Base-by-base conservation (phyloP, 225 moss, liverwort and hornwort species). In the Marchantia paleacea region DNA sequence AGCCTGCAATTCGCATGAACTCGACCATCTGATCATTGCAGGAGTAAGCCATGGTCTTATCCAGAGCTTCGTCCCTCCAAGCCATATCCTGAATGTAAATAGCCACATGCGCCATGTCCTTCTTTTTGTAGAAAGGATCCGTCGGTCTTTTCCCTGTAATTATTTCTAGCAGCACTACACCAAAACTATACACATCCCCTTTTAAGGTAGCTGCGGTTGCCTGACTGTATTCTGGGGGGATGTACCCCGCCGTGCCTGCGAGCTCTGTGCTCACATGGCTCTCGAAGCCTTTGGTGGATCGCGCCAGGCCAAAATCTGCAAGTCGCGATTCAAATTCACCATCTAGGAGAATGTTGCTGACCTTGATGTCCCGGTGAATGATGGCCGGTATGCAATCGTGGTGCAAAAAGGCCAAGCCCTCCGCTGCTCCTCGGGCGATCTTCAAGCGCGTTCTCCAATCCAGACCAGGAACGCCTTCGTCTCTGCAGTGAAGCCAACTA, bases 361-460 rank as follows among this genome's bases (percentile, higher is more conserved):
- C 55, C 52, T 87, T 87, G 50, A 87, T 77, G 60, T 87, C 87
- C 7, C 87, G 84, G 62, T 87, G 87, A 55, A 87, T 84, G 22
- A 84, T 85, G 3, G 76, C 58, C 3, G 84, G 84, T 26, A 12
- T 39, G 6, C 61, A 66, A 9, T 52, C 80, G 74, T 94, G 92
- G 66, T 94, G 94, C 39, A 94, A 84, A 83, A 88, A 94, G 1
- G 90, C 83, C 52, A 94, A 81, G 0, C 92, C 94, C 64, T 86
- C 88, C 7, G 93, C 94, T 49, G 85, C 89, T 13, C 90, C 89
- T 7, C 82, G 80, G 0, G 87, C 90, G 7, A 93, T 90, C 30
- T 86, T 91, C 80, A 93, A 50, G 9, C 92, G 89, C 0, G 87
- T 85, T 13, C 84, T 82, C 94, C 94, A 94, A 9, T 90, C 83